Base-by-base conservation (phyloP, 2,329 filamentous ascomycete genomes). In the Hysterium pulicare region DNA sequence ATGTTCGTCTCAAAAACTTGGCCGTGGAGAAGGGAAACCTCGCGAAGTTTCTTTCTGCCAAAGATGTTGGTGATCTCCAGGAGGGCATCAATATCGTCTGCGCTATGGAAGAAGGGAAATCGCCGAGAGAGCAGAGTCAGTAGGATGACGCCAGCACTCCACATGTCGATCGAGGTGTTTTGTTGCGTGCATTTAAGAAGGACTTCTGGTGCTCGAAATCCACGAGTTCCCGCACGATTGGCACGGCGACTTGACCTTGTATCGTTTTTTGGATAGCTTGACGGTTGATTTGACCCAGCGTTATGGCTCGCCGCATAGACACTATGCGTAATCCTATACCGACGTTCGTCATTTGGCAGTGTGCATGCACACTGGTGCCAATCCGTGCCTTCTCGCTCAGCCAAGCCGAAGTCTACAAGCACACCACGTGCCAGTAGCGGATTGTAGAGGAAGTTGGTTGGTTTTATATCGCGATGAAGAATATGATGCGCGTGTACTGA, bases 51-150 rank as follows among this genome's bases (percentile, higher is more conserved):
- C 61, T 80, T 83, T 32, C 78, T 77, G 38, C 93, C 93, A 64
- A 97, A 96, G 47, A 98, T 95, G 45, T 89, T 95, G 26, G 90
- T 87, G 53, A 98, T 94, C 68, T 98, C 93, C 53, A 98, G 91
- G 78, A 96, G 86, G 39, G 93, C 93, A 61, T 98, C 93, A 36
- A 98, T 86, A 58, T 98, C 93, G 64, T 98, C 93, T n/a, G 90
- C 86, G 34, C 88, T 95, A 70, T 98, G 96, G 76, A 98, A 98
- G 70, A 98, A 98, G 1, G 93, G 93, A 58, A 98, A 98, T 3
- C 93, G 83, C 43, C 86, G 86, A 31, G 87, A 91, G 11, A 98
- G 75, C 49, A 98, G 86, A 1, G 93, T 98, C n/a, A 98, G 75
- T 2, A 98, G 77, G 42, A 98, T 95, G n/a, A 98, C 90, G 32